phyloP scores from a whole-genome alignment of 2,329 filamentous ascomycete species.

The Rachicladosporium sp. region DNA sequence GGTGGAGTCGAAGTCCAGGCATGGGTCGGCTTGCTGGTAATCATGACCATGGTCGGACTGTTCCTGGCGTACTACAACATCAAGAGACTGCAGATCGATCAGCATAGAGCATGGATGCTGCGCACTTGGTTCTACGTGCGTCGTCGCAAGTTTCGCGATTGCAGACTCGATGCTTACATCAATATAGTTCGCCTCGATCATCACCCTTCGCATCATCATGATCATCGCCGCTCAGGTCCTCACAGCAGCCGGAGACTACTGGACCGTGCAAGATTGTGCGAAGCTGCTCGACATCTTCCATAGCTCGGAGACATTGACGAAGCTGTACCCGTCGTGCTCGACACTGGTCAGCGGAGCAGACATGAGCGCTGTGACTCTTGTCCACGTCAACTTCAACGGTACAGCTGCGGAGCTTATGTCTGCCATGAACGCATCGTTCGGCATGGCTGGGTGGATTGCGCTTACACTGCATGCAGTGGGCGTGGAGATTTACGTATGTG shows the following conservation, averaged over 20 bases:
- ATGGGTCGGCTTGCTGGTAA: conserved; percentile 31
- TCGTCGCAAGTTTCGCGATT: neutral
- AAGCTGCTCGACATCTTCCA: conserved; percentile 22
- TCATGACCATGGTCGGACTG: conserved; percentile 34
- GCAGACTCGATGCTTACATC: neutral
- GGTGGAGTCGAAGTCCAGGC: conserved; percentile 41
- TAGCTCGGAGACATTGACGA: conserved; percentile 14
- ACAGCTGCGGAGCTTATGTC: conserved; percentile 27
- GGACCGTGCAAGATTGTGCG: conserved; percentile 2
- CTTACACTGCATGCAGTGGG: conserved; percentile 38
- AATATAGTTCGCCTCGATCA: conserved; percentile 30
- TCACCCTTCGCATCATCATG: conserved; percentile 41
- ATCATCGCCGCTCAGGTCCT: conserved; percentile 31
- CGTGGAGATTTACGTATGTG: conserved; percentile 30
- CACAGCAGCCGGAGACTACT: conserved; percentile 23
- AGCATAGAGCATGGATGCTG: conserved; percentile 54
- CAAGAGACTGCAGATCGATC: conserved; percentile 48
- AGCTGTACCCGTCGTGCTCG: conserved; percentile 34
- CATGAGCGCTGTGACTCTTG: conserved; percentile 22
- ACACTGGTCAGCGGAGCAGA: conserved; percentile 17
- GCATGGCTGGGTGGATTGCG: conserved; percentile 41
- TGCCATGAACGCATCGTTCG: conserved; percentile 37
- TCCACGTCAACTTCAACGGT: conserved; percentile 17
- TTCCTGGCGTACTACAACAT: conserved; percentile 43
- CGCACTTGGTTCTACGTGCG: conserved; percentile 23